Percentiles rank a stretch among this genome's conserved stretches.
Evolutionary conservation across 495 filamentous ascomycete species (phyloP).

Genomic region (Penicillium cosmopolitanum): DNA sequence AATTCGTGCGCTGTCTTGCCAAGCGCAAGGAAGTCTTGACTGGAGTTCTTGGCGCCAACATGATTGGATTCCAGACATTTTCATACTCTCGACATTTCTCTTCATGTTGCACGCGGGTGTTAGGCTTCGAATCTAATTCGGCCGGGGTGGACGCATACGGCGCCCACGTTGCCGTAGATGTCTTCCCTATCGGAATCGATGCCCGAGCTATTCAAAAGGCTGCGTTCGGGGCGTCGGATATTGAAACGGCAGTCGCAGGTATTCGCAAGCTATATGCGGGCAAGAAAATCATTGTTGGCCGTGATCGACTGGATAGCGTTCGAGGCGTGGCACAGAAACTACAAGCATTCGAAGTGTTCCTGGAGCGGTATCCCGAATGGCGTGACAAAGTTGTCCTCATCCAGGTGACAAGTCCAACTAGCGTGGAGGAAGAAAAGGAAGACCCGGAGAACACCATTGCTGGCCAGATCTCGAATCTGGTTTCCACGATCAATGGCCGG

Average conservation of each 20-base stretch:
- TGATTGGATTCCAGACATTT: slow-evolving; percentile 91
- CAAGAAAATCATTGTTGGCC: slow-evolving; percentile 92
- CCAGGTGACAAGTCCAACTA: slow-evolving; percentile 88
- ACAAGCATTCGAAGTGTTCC: slow-evolving; percentile 87
- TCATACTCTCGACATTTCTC: slow-evolving; percentile 91
- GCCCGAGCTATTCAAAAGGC: slow-evolving; percentile 67
- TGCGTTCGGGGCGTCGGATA: slow-evolving; percentile 68
- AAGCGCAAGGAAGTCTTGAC: slow-evolving; percentile 85
- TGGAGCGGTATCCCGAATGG: slow-evolving; percentile 87
- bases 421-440: slow-evolving; percentile 71
- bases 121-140: slow-evolving; percentile 79
- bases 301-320: slow-evolving; percentile 87
- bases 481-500: slow-evolving; percentile 85
- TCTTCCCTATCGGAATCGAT: slow-evolving; percentile 91
- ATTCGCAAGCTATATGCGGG: slow-evolving; percentile 75
- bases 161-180: slow-evolving; percentile 81
- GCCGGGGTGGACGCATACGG: slow-evolving; percentile 88
- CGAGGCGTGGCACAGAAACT: slow-evolving; percentile 91
- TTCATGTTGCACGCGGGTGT: slow-evolving; percentile 85
- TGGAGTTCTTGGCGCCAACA: slow-evolving; percentile 84
- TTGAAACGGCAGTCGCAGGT: slow-evolving; percentile 65
- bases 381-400: slow-evolving; percentile 89
- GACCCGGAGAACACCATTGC: slow-evolving; percentile 71
- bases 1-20: slow-evolving; percentile 85
- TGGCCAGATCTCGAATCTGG: slow-evolving; percentile 82